Percentiles rank a stretch among this genome's conserved stretches.
These are phyloP conservation scores for Erysiphe pulchra DNA, from an alignment of 2,329 filamentous ascomycete genomes.

Conservation along the genomic window DNA sequence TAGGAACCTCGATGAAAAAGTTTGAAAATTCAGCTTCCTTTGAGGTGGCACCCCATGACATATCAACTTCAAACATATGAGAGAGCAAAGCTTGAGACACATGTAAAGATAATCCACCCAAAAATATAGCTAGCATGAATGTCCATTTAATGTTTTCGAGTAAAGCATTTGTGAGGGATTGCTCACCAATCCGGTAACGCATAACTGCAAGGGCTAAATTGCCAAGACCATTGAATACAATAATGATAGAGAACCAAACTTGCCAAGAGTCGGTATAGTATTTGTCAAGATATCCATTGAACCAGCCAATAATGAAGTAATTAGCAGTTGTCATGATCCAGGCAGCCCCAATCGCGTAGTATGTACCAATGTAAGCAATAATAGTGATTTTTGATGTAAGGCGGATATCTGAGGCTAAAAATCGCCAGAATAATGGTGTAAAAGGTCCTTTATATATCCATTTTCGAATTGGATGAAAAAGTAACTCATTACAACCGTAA, in stretches of 20 bases:
- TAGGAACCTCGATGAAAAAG: slow-evolving; percentile 65
- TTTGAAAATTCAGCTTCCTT: slow-evolving; percentile 64
- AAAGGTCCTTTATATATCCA: slow-evolving; percentile 54
- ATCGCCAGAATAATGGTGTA: slow-evolving; percentile 51
- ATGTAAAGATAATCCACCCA: slow-evolving; percentile 60
- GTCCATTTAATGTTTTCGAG: slow-evolving; percentile 51
- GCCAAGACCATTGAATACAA: slow-evolving; percentile 52
- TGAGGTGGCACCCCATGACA: slow-evolving; percentile 63
- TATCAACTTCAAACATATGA: slow-evolving; percentile 69
- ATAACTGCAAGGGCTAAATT: slow-evolving; percentile 48
- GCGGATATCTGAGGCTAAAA: slow-evolving; percentile 47
- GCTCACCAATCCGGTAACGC: slow-evolving; percentile 44
- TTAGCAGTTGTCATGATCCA: slow-evolving; percentile 50
- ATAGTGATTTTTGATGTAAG: slow-evolving; percentile 55
- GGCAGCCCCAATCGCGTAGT: slow-evolving; percentile 52
- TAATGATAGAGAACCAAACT: slow-evolving; percentile 57
- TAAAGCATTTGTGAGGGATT: slow-evolving; percentile 27
- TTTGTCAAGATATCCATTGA: slow-evolving; percentile 51
- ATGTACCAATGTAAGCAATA: slow-evolving; percentile 53
- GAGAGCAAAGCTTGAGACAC: slow-evolving; percentile 54
- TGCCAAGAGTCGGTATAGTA: slow-evolving; percentile 60
- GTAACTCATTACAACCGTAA: slow-evolving; percentile 58
- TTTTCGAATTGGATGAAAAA: slow-evolving; percentile 52
- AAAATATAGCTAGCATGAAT: slow-evolving; percentile 49
- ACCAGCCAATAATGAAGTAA: slow-evolving; percentile 56